Percentiles rank a stretch among this genome's conserved stretches.
Evolutionary conservation across 2,329 filamentous ascomycete species (phyloP).

Genomic region (Stagonosporopsis rhizophila): DNA sequence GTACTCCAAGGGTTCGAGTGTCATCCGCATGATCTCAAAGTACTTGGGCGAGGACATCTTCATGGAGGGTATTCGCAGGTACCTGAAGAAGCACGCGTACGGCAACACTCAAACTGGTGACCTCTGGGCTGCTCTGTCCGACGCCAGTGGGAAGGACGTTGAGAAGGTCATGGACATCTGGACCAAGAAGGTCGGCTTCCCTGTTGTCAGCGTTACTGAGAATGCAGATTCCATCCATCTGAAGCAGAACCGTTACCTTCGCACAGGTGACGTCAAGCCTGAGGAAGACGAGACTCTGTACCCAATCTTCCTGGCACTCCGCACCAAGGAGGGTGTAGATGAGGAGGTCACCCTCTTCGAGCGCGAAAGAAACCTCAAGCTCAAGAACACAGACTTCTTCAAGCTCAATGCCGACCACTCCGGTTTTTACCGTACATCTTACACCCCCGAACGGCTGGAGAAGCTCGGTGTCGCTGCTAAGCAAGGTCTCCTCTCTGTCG

Average conservation of each 20-base stretch:
- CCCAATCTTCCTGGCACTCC: constrained; percentile 86
- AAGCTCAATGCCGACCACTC: constrained; percentile 97
- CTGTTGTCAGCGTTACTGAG: constrained; percentile 86
- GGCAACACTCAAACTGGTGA: constrained; percentile 92
- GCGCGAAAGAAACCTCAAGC: constrained; percentile 78
- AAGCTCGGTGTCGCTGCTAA: constrained; percentile 90
- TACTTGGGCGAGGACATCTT: constrained; percentile 92
- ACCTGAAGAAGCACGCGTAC: constrained; percentile 96
- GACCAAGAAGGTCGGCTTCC: constrained; percentile 96
- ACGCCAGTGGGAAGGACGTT: constrained; percentile 90
- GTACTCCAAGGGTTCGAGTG: constrained; percentile 95
- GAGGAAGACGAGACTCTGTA: constrained; percentile 90
- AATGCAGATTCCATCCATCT: constrained; percentile 76
- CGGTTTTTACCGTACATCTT: constrained; percentile 89
- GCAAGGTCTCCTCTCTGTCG: constrained; percentile 78
- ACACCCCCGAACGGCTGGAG: constrained; percentile 79
- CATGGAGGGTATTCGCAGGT: constrained; percentile 87
- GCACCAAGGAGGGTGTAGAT: constrained; percentile 82
- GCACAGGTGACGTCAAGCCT: constrained; percentile 90
- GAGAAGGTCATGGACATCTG: constrained; percentile 92
- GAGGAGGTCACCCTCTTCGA: constrained; percentile 74
- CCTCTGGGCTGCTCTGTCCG: constrained; percentile 85
- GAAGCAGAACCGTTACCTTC: constrained; percentile 93
- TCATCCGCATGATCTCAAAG: constrained; percentile 95
- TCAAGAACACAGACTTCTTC: constrained; percentile 86